phyloP scores from a whole-genome alignment of 2,329 filamentous ascomycete species.

The Cercospora berteroae region DNA sequence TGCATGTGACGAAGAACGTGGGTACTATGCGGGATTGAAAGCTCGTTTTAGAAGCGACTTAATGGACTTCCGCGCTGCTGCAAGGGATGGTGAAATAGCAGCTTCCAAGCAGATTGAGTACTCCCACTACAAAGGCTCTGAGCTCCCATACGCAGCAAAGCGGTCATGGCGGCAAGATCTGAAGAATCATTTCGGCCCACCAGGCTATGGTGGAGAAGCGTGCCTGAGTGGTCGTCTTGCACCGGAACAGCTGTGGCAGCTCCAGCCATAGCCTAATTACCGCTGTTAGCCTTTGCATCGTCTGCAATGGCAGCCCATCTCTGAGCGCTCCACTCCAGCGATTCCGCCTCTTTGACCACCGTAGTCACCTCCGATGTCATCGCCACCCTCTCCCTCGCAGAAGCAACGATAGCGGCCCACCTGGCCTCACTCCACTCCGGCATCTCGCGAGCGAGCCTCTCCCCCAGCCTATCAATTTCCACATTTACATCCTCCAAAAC shows the following conservation, averaged over 20 bases:
- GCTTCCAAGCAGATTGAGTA: not conserved
- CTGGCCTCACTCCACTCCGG: not conserved
- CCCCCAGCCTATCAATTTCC: not conserved
- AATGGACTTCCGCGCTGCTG: too few relatives aligned
- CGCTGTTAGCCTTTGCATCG: too few relatives aligned
- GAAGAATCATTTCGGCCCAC: not conserved
- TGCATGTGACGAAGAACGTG: not conserved
- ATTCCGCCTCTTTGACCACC: not conserved
- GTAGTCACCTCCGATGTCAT: not conserved
- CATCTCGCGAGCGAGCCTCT: not conserved
- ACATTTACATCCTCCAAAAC: not conserved
- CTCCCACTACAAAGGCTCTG: not conserved
- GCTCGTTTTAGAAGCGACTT: too few relatives aligned
- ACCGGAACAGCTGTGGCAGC: not conserved
- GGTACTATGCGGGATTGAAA: not conserved
- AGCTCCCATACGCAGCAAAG: not conserved
- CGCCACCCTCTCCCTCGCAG: not conserved
- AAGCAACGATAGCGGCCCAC: not conserved
- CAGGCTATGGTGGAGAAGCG: not conserved
- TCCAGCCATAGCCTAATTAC: not conserved
- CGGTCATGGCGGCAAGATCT: not conserved
- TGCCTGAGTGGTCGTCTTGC: not conserved
- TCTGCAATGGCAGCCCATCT: not conserved
- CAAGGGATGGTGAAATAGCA: too few relatives aligned
- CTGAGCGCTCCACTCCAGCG: not conserved